A percentile compares a stretch with the other conserved stretches of the same genome.
phyloP scores from a whole-genome alignment of 306 rosid genomes.

The Amphicarpaea edgeworthii region DNA sequence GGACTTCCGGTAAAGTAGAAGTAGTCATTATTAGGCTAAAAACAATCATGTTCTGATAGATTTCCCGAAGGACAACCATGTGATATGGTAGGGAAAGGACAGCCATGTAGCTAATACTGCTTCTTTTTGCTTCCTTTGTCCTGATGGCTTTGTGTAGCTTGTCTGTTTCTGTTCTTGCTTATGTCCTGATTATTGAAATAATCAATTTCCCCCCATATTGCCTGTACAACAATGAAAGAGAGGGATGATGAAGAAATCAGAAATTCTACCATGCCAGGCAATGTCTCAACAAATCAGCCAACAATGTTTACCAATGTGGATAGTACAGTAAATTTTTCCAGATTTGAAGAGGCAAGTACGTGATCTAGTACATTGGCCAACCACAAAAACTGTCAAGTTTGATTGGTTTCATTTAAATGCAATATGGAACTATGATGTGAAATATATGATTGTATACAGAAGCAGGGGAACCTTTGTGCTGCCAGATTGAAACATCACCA shows the following conservation, averaged over 20 bases:
- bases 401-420: slow-evolving; percentile 16
- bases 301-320: slow-evolving; percentile 43
- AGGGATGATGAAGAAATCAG: slow-evolving; percentile 49
- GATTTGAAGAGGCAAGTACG: slow-evolving; percentile 70
- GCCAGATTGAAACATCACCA: slow-evolving; percentile 59
- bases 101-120: slow-evolving; percentile 16
- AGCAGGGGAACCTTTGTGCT: slow-evolving; percentile 58
- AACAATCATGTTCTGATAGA: slow-evolving; percentile 24
- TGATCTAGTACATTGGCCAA: slow-evolving; percentile 47
- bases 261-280: slow-evolving; percentile 46
- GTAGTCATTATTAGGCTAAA: slow-evolving; percentile 28
- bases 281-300: slow-evolving; percentile 51
- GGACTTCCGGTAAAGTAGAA: slow-evolving; percentile 14
- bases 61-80: slow-evolving; percentile 21
- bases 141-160: slow-evolving; percentile 19
- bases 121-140: slow-evolving; percentile 43
- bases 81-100: slow-evolving; percentile 19
- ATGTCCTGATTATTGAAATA: slow-evolving; percentile 33
- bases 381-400: slow-evolving; percentile 39
- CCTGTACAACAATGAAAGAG: slow-evolving; percentile 48
- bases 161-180: slow-evolving; percentile 37
- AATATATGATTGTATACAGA: slow-evolving; percentile 46
- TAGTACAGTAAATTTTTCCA: slow-evolving; percentile 48
- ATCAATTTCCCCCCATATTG: slow-evolving; percentile 14
- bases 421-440: slow-evolving; percentile 39